phyloP scores from a whole-genome alignment of 2,329 filamentous ascomycete species.

The Cladosporium sp. region DNA sequence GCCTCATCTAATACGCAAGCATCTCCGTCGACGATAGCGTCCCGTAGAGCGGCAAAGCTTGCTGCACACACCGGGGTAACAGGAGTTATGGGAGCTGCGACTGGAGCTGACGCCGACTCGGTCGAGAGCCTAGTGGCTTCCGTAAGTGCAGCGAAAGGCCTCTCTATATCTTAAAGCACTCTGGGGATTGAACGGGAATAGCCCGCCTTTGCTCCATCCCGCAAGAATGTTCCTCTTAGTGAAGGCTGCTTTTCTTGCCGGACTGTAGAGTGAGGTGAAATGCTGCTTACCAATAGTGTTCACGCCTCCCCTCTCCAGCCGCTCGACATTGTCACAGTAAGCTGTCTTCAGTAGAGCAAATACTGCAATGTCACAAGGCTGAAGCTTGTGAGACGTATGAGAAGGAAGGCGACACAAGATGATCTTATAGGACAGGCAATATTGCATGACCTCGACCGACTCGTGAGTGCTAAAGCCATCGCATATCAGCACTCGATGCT shows the following conservation, averaged over 20 bases:
- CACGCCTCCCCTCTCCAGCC: conserved; percentile 18
- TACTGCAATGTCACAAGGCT: conserved; percentile 32
- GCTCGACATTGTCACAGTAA: conserved; percentile 22
- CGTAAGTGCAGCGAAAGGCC: conserved; percentile 3
- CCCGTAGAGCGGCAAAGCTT: conserved; percentile 23
- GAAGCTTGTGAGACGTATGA: conserved; percentile 31
- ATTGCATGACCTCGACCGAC: conserved; percentile 30
- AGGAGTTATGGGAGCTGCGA: conserved; percentile 31
- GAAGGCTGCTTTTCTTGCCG: conserved; percentile 28
- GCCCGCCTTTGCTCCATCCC: conserved; percentile 29
- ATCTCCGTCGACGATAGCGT: conserved; percentile 28
- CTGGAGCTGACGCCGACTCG: conserved; percentile 16
- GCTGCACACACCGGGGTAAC: conserved; percentile 32
- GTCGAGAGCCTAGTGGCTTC: conserved; percentile 20
- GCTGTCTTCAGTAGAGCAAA: conserved; percentile 20
- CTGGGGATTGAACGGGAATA: conserved; percentile 35
- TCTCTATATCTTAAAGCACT: conserved; percentile 33
- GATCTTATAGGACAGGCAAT: conserved; percentile 38
- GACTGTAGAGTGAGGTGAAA: conserved; percentile 27
- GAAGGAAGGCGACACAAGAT: conserved; percentile 36
- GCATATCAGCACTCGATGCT: conserved; percentile 39
- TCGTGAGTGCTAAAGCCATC: conserved; percentile 41
- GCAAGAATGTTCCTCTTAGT: conserved; percentile 33
- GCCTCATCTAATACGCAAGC: conserved; percentile 28
- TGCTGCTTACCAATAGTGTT: conserved; percentile 20